phyloP scores from a whole-genome alignment of 257 asterid genomes.

The Solanum chmielewskii region DNA sequence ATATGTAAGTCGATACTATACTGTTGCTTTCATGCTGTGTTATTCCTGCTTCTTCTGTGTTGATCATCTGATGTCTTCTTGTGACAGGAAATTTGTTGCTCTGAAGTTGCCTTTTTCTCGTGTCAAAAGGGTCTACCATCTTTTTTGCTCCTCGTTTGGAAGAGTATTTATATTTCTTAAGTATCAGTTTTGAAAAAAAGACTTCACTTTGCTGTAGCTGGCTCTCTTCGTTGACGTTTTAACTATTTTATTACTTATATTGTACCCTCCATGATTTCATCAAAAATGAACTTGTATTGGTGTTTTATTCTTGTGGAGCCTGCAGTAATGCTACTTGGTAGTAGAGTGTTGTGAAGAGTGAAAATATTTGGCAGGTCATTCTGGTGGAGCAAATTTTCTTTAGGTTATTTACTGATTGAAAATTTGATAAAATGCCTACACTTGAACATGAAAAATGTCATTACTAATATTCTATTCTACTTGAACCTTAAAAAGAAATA shows the following conservation, averaged over 20 bases:
- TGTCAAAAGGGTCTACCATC: too few species aligned
- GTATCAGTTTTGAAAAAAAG: not conserved
- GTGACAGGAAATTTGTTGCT: not conserved
- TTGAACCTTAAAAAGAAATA: not conserved
- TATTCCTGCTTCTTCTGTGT: not conserved
- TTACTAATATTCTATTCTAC: not conserved
- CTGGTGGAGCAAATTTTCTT: not conserved
- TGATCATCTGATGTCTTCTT: not conserved
- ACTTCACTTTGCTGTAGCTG: not conserved
- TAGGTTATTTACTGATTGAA: not conserved
- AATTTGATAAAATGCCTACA: not conserved
- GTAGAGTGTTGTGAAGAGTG: not conserved
- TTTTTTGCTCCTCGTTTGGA: not conserved
- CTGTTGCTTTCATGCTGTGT: not conserved
- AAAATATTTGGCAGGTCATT: not conserved
- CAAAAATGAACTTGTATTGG: not conserved
- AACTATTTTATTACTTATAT: too few species aligned
- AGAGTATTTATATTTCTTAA: not conserved
- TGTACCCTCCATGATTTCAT: not conserved
- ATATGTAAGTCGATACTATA: conserved; percentile 19
- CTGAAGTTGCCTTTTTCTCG: not conserved
- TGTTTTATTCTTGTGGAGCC: not conserved
- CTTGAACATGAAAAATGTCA: not conserved
- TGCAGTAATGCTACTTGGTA: not conserved
- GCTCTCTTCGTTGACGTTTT: not conserved